Percentiles rank a stretch among this genome's conserved stretches.
phyloP scores from a whole-genome alignment of 2,329 filamentous ascomycete genomes.

The Fulvia fulva region DNA sequence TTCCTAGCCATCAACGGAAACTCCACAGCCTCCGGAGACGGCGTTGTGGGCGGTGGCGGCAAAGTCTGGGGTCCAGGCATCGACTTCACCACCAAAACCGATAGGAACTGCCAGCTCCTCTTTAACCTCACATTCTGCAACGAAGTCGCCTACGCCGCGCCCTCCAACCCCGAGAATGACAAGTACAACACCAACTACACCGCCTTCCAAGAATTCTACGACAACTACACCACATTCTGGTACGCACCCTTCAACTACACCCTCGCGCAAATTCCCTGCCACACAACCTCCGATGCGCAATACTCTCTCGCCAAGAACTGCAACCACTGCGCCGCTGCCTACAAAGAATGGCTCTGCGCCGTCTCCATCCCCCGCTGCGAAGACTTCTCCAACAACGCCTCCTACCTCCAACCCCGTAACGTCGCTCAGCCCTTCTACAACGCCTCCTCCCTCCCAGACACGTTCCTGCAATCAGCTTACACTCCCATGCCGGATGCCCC shows the following conservation, averaged over 20 bases:
- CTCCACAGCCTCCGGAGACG: conserved; percentile 51
- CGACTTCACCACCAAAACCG: conserved; percentile 75
- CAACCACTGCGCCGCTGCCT: conserved; percentile 69
- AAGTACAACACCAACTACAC: conserved; percentile 29
- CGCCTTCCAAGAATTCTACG: conserved; percentile 69
- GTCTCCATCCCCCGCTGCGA: conserved; percentile 90
- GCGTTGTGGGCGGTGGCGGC: conserved; percentile 67
- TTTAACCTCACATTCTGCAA: conserved; percentile 86
- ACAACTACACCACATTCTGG: conserved; percentile 64
- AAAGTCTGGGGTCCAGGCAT: conserved; percentile 64
- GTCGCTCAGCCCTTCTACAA: conserved; percentile 48
- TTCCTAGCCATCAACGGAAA: conserved; percentile 63
- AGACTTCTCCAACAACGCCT: conserved; percentile 62
- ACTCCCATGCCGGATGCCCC: conserved; percentile 34
- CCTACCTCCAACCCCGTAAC: conserved; percentile 66
- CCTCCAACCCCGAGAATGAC: conserved; percentile 66
- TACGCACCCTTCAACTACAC: conserved; percentile 78
- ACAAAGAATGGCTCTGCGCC: conserved; percentile 93
- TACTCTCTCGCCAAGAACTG: conserved; percentile 81
- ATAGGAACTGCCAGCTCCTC: conserved; percentile 78
- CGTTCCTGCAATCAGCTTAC: conserved; percentile 26
- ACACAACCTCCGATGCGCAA: conserved; percentile 65
- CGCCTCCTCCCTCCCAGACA: conserved; percentile 22
- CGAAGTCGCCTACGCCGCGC: conserved; percentile 86
- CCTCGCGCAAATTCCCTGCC: conserved; percentile 79